A percentile compares a stretch with the other conserved stretches of the same genome.
Conservation (phyloP, 2,329 filamentous ascomycete species). For the Lachnellula hyalina region DNA sequence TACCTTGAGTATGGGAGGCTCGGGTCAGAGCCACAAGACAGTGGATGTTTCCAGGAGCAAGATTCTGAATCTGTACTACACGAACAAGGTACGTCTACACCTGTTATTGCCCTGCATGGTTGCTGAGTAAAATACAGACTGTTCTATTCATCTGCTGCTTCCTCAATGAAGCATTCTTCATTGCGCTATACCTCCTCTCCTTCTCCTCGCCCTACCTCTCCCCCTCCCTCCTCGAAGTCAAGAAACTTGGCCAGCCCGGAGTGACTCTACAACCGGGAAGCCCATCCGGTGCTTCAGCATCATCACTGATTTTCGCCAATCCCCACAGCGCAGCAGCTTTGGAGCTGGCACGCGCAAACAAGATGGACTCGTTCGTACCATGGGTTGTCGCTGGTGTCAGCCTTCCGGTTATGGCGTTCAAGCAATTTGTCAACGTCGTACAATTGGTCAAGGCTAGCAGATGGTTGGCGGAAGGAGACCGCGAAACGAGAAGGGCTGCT, state of each 20-base stretch:
- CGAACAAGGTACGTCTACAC: constrained; percentile 72
- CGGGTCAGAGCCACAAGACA: constrained; percentile 81
- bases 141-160: constrained; percentile 89
- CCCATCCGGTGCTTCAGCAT: constrained; percentile 63
- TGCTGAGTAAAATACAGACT: constrained; percentile 47
- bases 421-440: constrained; percentile 91
- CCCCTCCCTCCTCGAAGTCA: constrained; percentile 67
- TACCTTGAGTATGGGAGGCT: constrained; percentile 80
- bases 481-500: constrained; percentile 53
- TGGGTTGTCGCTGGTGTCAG: constrained; percentile 79
- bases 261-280: constrained; percentile 57
- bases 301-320: constrained; percentile 74
- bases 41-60: constrained; percentile 83
- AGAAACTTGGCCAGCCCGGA: constrained; percentile 49
- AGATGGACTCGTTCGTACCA: constrained; percentile 71
- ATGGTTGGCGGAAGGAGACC: constrained; percentile 90
- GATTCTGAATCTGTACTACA: constrained; percentile 93
- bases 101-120: not conserved
- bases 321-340: constrained; percentile 90
- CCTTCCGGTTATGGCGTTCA: constrained; percentile 80
- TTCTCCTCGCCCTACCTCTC: constrained; percentile 89
- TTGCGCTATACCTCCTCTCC: constrained; percentile 93
- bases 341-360: constrained; percentile 90
- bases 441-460: constrained; percentile 90
- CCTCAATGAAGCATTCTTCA: constrained; percentile 96